phyloP scores from a whole-genome alignment of 805 yeast genomes.

The Kuraishia piskuri region DNA sequence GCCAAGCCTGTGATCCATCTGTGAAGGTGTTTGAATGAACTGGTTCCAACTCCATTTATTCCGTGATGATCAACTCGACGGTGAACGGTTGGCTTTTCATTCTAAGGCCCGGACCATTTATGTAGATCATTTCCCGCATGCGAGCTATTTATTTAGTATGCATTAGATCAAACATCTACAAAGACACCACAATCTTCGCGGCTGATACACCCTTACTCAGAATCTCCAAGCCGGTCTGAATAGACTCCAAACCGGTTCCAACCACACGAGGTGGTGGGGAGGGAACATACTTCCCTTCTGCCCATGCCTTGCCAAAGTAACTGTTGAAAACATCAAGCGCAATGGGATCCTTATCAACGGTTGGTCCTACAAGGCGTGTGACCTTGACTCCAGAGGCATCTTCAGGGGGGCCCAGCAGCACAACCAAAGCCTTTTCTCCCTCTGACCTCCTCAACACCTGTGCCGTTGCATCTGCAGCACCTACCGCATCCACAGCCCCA shows the following conservation, averaged over 20 bases:
- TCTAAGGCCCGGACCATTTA: no score
- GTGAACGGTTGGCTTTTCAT: no score
- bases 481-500: conserved; percentile 4
- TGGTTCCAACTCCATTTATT: no score
- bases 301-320: background rate
- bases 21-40: no score
- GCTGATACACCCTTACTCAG: conserved; percentile 1
- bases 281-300: background rate
- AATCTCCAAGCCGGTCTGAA: background rate
- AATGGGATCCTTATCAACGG: background rate
- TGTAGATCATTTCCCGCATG: no score
- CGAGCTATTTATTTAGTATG: no score
- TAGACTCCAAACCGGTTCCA: conserved; percentile 1
- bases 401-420: background rate
- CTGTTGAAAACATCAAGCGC: background rate
- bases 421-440: background rate
- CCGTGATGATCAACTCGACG: no score
- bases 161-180: background rate
- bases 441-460: background rate
- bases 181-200: background rate
- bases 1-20: no score
- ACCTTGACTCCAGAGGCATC: background rate
- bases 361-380: background rate
- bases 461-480: background rate
- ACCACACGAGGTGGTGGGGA: background rate